phyloP scores from a whole-genome alignment of 768 basidiomycete genomes.

The Leccinum rimulosum region DNA sequence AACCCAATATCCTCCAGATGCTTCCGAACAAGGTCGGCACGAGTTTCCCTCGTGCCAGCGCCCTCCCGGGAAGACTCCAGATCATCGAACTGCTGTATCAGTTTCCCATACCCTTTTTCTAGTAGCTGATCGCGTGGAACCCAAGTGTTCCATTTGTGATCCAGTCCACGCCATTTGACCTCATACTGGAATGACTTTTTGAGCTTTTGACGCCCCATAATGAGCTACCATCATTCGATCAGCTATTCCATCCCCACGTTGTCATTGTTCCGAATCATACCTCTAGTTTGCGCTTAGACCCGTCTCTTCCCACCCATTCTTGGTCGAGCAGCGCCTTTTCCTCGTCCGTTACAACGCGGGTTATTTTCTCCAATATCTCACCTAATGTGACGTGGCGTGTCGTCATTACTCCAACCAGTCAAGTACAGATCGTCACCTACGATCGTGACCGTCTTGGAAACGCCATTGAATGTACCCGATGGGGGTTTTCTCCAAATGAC shows the following conservation, averaged over 20 bases:
- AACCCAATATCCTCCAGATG: constrained; percentile 94
- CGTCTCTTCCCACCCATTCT: constrained; percentile 90
- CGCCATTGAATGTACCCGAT: constrained; percentile 98
- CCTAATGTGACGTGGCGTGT: constrained; percentile 40
- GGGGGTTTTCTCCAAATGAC: constrained; percentile 94
- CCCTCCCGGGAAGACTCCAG: constrained; percentile 95
- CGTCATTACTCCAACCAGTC: constrained; percentile 7
- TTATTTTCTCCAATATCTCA: constrained; percentile 88
- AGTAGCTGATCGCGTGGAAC: constrained; percentile 84
- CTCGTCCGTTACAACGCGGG: constrained; percentile 85
- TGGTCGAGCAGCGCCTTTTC: constrained; percentile 76
- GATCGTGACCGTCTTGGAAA: constrained; percentile 97
- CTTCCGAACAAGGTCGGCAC: constrained; percentile 77
- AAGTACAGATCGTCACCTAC: constrained; percentile 43
- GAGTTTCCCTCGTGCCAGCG: constrained; percentile 86
- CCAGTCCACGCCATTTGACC: constrained; percentile 79
- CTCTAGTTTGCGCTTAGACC: constrained; percentile 89
- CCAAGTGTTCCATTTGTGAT: constrained; percentile 90
- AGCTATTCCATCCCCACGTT: constrained; percentile 13
- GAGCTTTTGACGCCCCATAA: constrained; percentile 95
- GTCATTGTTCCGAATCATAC: constrained; percentile 37
- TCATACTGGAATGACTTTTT: constrained; percentile 97
- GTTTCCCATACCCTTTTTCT: constrained; percentile 82
- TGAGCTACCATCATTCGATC: constrained; percentile 44
- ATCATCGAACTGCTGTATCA: constrained; percentile 94